Base-by-base conservation (phyloP, 2,329 filamentous ascomycete genomes). In the Claviceps fusiformis region DNA sequence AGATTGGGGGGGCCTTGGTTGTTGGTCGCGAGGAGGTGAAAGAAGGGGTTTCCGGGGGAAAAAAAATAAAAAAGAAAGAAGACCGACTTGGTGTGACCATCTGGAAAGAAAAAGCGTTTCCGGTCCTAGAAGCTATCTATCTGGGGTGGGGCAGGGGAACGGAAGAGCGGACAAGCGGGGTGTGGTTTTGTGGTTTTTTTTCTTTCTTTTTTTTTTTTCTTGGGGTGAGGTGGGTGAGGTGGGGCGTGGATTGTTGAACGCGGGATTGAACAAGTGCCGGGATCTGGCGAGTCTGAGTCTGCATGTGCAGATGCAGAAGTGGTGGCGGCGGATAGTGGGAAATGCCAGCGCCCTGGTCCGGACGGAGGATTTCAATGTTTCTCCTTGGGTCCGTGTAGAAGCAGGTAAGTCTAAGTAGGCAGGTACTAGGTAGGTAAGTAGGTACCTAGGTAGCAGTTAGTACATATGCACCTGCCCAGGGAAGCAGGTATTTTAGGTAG, bases 261-360 rank as follows among this genome's bases (percentile, higher is more conserved):
- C 44, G 10, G 44, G 44, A 46, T n/a, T 46, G 19, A 11, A 17
- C 6, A 47, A 47, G 45, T 45, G 43, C 43, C 43, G 43, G 45
- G 45, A 31, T 45, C n/a, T 45, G n/a, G 41, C 41, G 41, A 17
- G 41, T 27, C 19, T 45, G 87, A 87, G 69, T 91, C 87, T 24
- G 87, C 87, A 43, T 13, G 86, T 90, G 76, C 85, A 91, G 64
- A 89, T 73, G 69, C 86, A 24, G 43, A 19, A 24, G 43, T 45
- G 43, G 43, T 24, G 43, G 19, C 43, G 43, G n/a, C 43, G 43
- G 43, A n/a, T 45, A 24, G n/a, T 45, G 43, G 43, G 7, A 43
- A 37, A 37, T 37, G 10, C 35, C 35, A 11, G 35, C 7, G 10
- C 35, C 35, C 35, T 37, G 35, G 35, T 37, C 35, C 35, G 35